Conservation (phyloP, 1,139 yeast genomes). For the Candida buenavistaensis region DNA sequence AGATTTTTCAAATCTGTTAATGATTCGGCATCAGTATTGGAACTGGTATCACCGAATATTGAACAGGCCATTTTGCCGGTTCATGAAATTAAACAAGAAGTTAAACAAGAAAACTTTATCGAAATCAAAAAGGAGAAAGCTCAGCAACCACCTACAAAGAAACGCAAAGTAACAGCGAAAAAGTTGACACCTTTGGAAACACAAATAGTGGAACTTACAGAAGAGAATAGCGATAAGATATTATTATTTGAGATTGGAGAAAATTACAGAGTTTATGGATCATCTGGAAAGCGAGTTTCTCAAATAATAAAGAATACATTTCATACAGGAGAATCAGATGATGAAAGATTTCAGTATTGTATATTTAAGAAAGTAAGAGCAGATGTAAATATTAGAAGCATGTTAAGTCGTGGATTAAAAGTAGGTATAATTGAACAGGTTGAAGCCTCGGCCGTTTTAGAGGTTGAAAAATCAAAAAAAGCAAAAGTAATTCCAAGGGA, state of each 20-base stretch:
- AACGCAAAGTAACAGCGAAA: conserved; percentile 8
- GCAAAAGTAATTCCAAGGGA: conserved; percentile 64
- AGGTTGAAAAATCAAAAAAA: conserved; percentile 39
- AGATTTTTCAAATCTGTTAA: too few species aligned
- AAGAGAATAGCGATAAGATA: conserved; percentile 60
- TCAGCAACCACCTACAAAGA: too few species aligned
- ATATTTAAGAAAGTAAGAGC: conserved; percentile 79
- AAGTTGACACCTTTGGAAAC: conserved; percentile 72
- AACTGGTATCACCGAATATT: too few species aligned
- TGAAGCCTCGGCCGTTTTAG: conserved; percentile 75
- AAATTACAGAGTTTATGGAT: conserved; percentile 82
- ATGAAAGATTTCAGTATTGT: conserved; percentile 74
- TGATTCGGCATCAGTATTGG: too few species aligned
- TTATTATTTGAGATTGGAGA: conserved; percentile 88
- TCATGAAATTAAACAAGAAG: background rate
- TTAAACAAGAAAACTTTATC: too few species aligned
- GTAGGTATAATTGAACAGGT: conserved; percentile 87
- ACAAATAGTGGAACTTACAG: conserved; percentile 69
- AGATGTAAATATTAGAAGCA: conserved; percentile 69
- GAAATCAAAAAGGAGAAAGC: background rate
- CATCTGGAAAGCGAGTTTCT: conserved; percentile 76
- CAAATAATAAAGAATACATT: conserved; percentile 62
- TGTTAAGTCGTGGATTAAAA: conserved; percentile 63
- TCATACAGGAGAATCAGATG: conserved; percentile 58
- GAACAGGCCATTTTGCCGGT: too few species aligned